These are phyloP conservation scores for Flaveria sonorensis DNA, from an alignment of 129 eudicot genomes.

Conservation along the genomic window DNA sequence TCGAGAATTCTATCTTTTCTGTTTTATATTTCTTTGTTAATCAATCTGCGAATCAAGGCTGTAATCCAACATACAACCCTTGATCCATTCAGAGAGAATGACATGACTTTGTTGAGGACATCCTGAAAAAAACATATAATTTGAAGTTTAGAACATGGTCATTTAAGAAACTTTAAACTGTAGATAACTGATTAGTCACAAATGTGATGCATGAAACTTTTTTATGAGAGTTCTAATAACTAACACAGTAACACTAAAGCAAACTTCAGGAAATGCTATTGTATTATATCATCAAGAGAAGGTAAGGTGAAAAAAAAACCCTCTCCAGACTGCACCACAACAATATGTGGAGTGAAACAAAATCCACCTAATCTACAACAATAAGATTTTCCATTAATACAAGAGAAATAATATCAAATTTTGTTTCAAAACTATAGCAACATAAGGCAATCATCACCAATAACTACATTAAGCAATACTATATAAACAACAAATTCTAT, in stretches of 20 bases:
- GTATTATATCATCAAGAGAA: neutral
- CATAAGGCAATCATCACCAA: neutral
- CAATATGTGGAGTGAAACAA: conserved; percentile 81
- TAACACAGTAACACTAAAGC: neutral
- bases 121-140: conserved; percentile 48
- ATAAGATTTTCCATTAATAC: neutral
- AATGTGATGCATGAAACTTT: no score
- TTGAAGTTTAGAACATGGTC: no score
- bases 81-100: conserved; percentile 85
- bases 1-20: no score
- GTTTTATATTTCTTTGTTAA: no score
- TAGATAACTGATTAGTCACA: neutral
- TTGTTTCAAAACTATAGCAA: neutral
- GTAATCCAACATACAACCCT: no score
- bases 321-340: conserved; percentile 85
- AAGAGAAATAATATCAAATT: no score
- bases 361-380: conserved; percentile 69
- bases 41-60: no score
- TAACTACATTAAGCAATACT: no score
- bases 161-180: neutral
- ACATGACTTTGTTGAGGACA: conserved; percentile 70
- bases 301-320: conserved; percentile 31
- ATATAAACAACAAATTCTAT: no score
- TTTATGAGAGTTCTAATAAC: no score
- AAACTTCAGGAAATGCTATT: neutral